These are phyloP conservation scores for Isoetes taiwanensis DNA, from an alignment of 75 land plant genomes.

Conservation along the genomic window DNA sequence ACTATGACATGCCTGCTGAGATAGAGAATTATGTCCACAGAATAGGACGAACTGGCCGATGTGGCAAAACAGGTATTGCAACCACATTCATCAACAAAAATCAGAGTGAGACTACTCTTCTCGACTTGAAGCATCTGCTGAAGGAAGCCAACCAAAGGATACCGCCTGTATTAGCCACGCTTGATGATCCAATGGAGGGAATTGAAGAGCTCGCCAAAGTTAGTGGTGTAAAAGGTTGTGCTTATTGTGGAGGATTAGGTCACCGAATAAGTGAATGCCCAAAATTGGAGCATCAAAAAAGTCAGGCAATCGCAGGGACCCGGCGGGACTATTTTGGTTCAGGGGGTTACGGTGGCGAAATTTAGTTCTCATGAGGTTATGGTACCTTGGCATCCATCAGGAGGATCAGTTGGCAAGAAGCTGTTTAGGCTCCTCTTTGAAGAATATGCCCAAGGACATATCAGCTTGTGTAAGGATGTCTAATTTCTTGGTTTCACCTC, in stretches of 20 bases:
- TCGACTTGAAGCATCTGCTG: conserved; percentile 83
- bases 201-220: conserved; percentile 60
- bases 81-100: conserved; percentile 90
- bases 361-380: no score
- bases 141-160: conserved; percentile 92
- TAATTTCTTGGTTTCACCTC: no score
- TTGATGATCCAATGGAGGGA: conserved; percentile 88
- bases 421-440: no score
- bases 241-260: conserved; percentile 89
- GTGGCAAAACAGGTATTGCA: conserved; percentile 94
- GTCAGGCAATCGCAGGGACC: conserved; percentile 71
- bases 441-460: no score
- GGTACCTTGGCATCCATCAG: no score
- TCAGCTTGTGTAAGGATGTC: no score
- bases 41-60: conserved; percentile 83
- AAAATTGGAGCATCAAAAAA: conserved; percentile 85
- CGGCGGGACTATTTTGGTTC: conserved; percentile 81
- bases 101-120: conserved; percentile 79
- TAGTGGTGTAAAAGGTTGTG: conserved; percentile 86
- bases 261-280: conserved; percentile 84
- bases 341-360: conserved; percentile 86
- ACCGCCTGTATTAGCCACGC: conserved; percentile 70
- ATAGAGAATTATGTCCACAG: conserved; percentile 95
- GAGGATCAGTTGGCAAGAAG: no score
- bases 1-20: conserved; percentile 94